These are phyloP conservation scores for Penicillium cataractarum DNA, from an alignment of 495 filamentous ascomycete genomes.

Conservation along the genomic window DNA sequence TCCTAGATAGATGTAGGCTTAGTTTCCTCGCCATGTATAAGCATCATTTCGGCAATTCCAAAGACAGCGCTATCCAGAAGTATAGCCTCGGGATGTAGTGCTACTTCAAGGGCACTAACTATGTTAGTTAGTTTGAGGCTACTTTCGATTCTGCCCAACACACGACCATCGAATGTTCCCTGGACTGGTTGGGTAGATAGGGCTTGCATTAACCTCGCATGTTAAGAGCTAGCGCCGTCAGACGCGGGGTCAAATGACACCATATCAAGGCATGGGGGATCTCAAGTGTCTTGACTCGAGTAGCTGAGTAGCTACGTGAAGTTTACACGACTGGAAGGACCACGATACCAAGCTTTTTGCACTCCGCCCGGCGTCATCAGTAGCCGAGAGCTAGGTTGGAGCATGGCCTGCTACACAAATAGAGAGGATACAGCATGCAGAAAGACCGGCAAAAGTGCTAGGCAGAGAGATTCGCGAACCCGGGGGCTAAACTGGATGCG, in stretches of 20 bases:
- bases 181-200: conserved; percentile 2
- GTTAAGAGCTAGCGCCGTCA: background rate
- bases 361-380: conserved; percentile 12
- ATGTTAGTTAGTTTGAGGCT: background rate
- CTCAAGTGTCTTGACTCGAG: background rate
- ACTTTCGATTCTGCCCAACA: conserved; percentile 3
- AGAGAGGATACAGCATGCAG: background rate
- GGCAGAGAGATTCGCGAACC: background rate
- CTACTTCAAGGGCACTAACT: background rate
- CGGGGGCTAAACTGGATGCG: background rate
- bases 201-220: background rate
- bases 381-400: background rate
- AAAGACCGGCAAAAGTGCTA: background rate
- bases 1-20: background rate
- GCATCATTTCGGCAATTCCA: background rate
- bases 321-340: background rate
- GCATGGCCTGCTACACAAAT: background rate
- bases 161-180: background rate
- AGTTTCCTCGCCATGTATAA: background rate
- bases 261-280: background rate
- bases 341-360: conserved; percentile 17
- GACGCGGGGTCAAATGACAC: conserved; percentile 2
- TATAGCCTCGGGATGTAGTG: background rate
- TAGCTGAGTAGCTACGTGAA: background rate
- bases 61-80: background rate